Conservation (phyloP, 2,329 filamentous ascomycete species). For the Aplosporella prunicola region DNA sequence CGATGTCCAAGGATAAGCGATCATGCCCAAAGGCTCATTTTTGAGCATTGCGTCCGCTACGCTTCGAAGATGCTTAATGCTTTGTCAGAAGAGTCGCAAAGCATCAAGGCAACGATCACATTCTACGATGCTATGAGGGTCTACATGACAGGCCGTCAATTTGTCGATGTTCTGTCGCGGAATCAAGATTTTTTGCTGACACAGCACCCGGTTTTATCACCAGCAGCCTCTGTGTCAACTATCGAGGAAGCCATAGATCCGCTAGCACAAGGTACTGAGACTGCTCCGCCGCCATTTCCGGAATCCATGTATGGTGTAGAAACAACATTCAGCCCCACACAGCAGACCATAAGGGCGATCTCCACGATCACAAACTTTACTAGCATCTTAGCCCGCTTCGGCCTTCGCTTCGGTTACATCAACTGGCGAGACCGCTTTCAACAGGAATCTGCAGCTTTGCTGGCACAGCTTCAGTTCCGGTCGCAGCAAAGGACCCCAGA, state of each 20-base stretch:
- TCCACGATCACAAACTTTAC: constrained; percentile 40
- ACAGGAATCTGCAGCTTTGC: constrained; percentile 32
- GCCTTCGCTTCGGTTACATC: constrained; percentile 40
- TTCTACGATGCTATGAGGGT: constrained; percentile 82
- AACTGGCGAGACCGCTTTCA: constrained; percentile 42
- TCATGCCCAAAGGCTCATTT: constrained; percentile 71
- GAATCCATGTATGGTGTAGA: constrained; percentile 12
- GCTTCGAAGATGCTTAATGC: constrained; percentile 63
- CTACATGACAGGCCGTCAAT: constrained; percentile 56
- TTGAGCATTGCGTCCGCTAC: constrained; percentile 79
- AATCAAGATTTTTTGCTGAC: constrained; percentile 39
- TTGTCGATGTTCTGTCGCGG: constrained; percentile 47
- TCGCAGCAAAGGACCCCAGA: constrained; percentile 4
- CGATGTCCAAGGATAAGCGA: constrained; percentile 63
- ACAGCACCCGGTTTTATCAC: constrained; percentile 26
- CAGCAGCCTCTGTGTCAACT: constrained; percentile 19
- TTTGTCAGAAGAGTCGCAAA: constrained; percentile 42
- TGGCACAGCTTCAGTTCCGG: constrained; percentile 33
- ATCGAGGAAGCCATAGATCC: constrained; percentile 26
- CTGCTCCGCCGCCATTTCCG: constrained; percentile 25
- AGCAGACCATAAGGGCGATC: constrained; percentile 33
- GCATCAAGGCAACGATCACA: constrained; percentile 60
- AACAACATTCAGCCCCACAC: constrained; percentile 18
- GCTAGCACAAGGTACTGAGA: constrained; percentile 22
- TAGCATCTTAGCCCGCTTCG: constrained; percentile 36